Base-by-base conservation (phyloP, 495 filamentous ascomycete genomes). In the Aspergillus homomorphus region DNA sequence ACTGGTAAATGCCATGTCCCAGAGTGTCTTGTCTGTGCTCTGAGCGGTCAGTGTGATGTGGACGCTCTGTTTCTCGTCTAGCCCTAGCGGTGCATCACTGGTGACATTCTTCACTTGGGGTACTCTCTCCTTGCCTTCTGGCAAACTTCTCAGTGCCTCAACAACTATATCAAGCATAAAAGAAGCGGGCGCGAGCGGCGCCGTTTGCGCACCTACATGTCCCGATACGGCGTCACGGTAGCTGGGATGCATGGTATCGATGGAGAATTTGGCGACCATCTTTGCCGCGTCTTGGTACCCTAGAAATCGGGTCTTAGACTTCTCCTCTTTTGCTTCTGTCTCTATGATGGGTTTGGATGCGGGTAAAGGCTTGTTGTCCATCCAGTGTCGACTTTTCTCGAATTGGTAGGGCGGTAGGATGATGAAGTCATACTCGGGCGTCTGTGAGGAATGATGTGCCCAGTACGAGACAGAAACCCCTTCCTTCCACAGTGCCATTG, bases 351-450 rank as follows among this genome's bases (percentile, higher is more conserved):
- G 28, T n/a, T 7, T 16, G 20, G 14, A 8, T 21, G 33, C 12
- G 33, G 61, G 61, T 12, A 63, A 56, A 12, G 45, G 48, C 45
- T 68, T 69, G 20, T 72, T 57, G 1, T 75, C 66, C 45, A 77
- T 51, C 76, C 76, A 80, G 45, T 81, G 76, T 0, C 61, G 43
- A 0, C 73, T 59, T 55, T 75, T 75, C 23, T 82, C 78, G 48
- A 86, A 86, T 56, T 82, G 78, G 45, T 83, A 84, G 0, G 82
- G 76, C 12, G 82, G 82, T 0, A 85, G 71, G 1, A 69, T 51
- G n/a, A 83, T 6, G 6, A 45, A 55, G 5, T 51, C 23, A 54
- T 79, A 77, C 2, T 73, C 62, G 9, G 52, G 42, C 7, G 60
- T 77, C 62, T 81, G 80, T 1, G 43, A 52, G 0, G 20, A 20